Evolutionary conservation across 306 rosid species (phyloP).

Genomic region (Crotalaria pallida): DNA sequence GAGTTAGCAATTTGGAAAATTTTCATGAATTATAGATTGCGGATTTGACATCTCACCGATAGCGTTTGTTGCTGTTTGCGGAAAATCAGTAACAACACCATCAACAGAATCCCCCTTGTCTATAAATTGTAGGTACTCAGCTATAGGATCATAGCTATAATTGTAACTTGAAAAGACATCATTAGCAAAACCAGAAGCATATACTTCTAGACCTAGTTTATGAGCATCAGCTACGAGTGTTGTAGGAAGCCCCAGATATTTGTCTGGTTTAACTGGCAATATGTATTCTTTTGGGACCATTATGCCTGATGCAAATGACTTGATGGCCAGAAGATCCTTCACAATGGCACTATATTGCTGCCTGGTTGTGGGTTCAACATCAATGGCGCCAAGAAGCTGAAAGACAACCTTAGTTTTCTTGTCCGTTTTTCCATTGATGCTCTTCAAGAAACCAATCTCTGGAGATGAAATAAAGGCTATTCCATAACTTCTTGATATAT

Average conservation of each 20-base stretch:
- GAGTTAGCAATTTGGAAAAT: neutral
- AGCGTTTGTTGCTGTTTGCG: slow-evolving; percentile 67
- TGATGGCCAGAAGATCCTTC: slow-evolving; percentile 46
- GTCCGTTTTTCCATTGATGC: slow-evolving; percentile 38
- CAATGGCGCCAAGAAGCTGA: slow-evolving; percentile 36
- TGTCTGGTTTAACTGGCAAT: slow-evolving; percentile 44
- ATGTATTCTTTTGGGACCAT: slow-evolving; percentile 73
- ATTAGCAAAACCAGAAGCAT: slow-evolving; percentile 83
- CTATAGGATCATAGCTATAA: slow-evolving; percentile 61
- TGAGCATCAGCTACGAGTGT: slow-evolving; percentile 74
- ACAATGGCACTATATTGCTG: slow-evolving; percentile 42
- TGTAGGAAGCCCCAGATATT: slow-evolving; percentile 52
- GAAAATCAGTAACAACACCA: slow-evolving; percentile 77
- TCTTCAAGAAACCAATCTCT: slow-evolving; percentile 68
- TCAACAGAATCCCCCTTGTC: slow-evolving; percentile 65
- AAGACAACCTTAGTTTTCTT: slow-evolving; percentile 52
- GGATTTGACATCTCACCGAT: slow-evolving; percentile 49
- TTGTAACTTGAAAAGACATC: slow-evolving; percentile 47
- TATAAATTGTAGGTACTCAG: slow-evolving; percentile 67
- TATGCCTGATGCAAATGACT: slow-evolving; percentile 73
- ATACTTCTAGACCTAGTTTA: slow-evolving; percentile 69
- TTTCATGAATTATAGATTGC: neutral
- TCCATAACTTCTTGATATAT: neutral
- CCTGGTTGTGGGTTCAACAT: slow-evolving; percentile 54
- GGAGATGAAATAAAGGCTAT: slow-evolving; percentile 61